Percentiles rank a stretch among this genome's conserved stretches.
Conservation (phyloP, 2,329 filamentous ascomycete genomes). For the Ascochyta fabae region DNA sequence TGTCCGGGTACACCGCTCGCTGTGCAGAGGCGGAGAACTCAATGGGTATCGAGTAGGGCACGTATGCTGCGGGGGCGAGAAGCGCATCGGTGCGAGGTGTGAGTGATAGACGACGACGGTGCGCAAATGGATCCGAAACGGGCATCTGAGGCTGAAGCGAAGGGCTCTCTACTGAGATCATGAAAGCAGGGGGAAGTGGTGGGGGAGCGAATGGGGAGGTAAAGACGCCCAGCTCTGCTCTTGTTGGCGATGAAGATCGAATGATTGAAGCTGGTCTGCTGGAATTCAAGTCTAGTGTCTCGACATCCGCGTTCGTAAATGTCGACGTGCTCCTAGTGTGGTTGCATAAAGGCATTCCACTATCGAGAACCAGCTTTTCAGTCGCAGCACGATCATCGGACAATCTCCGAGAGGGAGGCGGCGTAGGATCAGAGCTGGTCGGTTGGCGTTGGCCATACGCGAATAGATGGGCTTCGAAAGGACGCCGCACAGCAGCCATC, state of each 20-base stretch:
- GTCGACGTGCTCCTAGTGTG: conserved; percentile 19
- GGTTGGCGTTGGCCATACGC: conserved; percentile 30
- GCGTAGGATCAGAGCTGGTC: conserved; percentile 17
- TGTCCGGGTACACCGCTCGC: conserved; percentile 40
- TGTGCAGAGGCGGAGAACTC: conserved; percentile 43
- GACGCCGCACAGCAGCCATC: conserved; percentile 42
- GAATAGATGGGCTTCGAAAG: conserved; percentile 48
- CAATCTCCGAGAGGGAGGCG: conserved; percentile 23
- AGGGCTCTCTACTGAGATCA: conserved; percentile 19
- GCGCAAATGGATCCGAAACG: conserved; percentile 20
- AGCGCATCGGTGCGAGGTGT: conserved; percentile 25
- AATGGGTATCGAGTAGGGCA: conserved; percentile 34
- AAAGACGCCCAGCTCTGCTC: conserved; percentile 34
- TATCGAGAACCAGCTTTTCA: conserved; percentile 17
- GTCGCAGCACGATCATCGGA: conserved; percentile 24
- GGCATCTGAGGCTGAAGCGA: conserved; percentile 22
- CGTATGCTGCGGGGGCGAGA: conserved; percentile 24
- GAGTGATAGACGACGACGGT: conserved; percentile 4
- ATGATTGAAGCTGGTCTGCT: conserved; percentile 28
- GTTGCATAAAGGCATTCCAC: background rate
- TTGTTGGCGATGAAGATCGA: conserved; percentile 24
- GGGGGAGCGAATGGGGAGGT: conserved; percentile 39
- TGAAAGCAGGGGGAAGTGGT: conserved; percentile 34
- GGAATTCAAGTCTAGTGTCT: conserved; percentile 32
- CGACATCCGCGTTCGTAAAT: conserved; percentile 34